These are phyloP conservation scores for Rhodotorula mucilaginosa DNA, from an alignment of 1,284 basidiomycete species.

Conservation along the genomic window DNA sequence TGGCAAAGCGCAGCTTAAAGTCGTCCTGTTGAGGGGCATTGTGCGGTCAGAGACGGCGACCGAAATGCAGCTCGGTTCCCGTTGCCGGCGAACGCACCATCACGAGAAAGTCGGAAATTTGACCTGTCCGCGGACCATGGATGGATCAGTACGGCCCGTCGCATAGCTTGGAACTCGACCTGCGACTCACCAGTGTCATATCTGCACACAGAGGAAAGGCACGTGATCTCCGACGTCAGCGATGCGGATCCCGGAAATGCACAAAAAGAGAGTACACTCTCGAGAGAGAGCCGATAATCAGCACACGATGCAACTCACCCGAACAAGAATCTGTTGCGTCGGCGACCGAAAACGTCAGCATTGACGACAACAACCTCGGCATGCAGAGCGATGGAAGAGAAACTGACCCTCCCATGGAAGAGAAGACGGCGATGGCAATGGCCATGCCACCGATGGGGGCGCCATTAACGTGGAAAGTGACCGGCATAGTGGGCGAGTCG, in stretches of 20 bases:
- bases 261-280: neutral
- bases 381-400: conserved; percentile 53
- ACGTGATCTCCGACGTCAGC: neutral
- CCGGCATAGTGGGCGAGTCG: neutral
- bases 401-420: conserved; percentile 75
- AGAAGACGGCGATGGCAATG: conserved; percentile 65
- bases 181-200: conserved; percentile 18
- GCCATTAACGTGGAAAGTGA: conserved; percentile 17
- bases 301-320: conserved; percentile 10
- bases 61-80: no score
- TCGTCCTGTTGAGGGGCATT: conserved; percentile 52
- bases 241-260: neutral
- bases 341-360: neutral
- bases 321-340: conserved; percentile 14
- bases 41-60: neutral
- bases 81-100: neutral
- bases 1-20: conserved; percentile 64
- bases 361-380: neutral
- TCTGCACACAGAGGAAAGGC: neutral
- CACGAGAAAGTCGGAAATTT: conserved; percentile 71
- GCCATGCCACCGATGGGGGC: conserved; percentile 53
- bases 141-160: neutral
- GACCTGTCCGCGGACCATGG: conserved; percentile 59
- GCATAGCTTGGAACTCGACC: neutral
- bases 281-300: no score